Evolutionary conservation across 768 basidiomycete species (phyloP).

Genomic region (Lactarius tabidus): DNA sequence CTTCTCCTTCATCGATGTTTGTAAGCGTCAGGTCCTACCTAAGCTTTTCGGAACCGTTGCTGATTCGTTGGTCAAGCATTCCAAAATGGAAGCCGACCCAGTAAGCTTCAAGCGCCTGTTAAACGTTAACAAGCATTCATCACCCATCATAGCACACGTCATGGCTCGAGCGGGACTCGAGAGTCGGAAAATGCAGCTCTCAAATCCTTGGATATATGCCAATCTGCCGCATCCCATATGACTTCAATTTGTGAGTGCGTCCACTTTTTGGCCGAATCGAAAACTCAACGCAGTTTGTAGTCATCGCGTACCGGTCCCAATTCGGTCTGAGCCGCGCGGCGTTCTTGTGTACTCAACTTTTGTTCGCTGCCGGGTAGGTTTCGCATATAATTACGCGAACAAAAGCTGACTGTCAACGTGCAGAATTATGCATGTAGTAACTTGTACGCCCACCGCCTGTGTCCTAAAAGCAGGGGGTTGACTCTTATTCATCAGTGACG

Average conservation of each 20-base stretch:
- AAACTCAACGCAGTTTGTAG: conserved; percentile 34
- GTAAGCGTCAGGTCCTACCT: conserved; percentile 42
- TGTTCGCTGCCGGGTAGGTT: conserved; percentile 68
- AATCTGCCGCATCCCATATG: conserved; percentile 67
- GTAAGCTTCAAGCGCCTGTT: conserved; percentile 37
- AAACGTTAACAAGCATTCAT: not conserved
- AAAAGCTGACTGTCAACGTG: conserved; percentile 18
- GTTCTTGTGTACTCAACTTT: conserved; percentile 64
- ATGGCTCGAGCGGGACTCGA: conserved; percentile 10
- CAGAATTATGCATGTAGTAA: conserved; percentile 79
- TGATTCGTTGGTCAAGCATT: conserved; percentile 43
- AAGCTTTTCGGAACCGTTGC: not conserved
- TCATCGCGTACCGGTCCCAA: conserved; percentile 53
- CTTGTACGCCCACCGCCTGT: conserved; percentile 43
- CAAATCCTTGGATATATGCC: conserved; percentile 72
- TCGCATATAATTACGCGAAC: not conserved
- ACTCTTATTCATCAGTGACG: conserved; percentile 45
- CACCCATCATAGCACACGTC: conserved; percentile 7
- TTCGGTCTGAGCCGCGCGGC: conserved; percentile 59
- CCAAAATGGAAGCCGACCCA: conserved; percentile 57
- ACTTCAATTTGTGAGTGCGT: conserved; percentile 52
- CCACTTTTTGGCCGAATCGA: not conserved
- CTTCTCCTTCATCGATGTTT: conserved; percentile 74
- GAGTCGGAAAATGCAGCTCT: conserved; percentile 44
- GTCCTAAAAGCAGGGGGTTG: conserved; percentile 12